Conservation (phyloP, 164 flowering plant genomes). For the Magnolia officinalis region DNA sequence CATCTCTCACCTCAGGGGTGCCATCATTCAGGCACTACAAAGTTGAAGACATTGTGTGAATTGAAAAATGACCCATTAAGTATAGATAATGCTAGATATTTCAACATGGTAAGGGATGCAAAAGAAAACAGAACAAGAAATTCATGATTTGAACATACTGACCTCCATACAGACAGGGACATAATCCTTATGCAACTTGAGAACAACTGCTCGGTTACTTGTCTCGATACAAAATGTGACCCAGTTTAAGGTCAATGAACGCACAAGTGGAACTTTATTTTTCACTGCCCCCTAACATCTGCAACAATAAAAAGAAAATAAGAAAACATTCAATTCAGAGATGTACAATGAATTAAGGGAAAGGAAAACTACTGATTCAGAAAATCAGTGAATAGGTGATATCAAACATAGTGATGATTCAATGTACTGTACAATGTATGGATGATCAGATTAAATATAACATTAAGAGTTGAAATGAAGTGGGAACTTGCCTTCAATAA, state of each 20-base stretch:
- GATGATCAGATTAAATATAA: background rate
- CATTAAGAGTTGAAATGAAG: background rate
- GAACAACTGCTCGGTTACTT: slow-evolving; percentile 75
- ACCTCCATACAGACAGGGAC: slow-evolving; percentile 99
- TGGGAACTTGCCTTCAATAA: slow-evolving; percentile 65
- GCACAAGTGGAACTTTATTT: slow-evolving; percentile 98
- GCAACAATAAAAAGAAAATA: slow-evolving; percentile 19
- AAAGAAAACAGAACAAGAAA: background rate
- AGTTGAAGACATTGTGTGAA: background rate
- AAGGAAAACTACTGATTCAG: background rate
- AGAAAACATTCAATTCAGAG: background rate
- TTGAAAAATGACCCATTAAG: background rate
- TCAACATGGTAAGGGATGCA: background rate
- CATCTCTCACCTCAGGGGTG: slow-evolving; percentile 98
- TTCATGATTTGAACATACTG: slow-evolving; percentile 20
- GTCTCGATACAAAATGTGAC: slow-evolving; percentile 91
- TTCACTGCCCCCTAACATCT: slow-evolving; percentile 85
- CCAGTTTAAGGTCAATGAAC: slow-evolving; percentile 93
- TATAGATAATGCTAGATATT: background rate
- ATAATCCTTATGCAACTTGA: slow-evolving; percentile 93
- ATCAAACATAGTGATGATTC: background rate
- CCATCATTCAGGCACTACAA: slow-evolving; percentile 91
- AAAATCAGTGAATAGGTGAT: background rate
- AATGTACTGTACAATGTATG: background rate
- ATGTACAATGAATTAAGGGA: background rate